Base-by-base conservation (phyloP, 2,329 filamentous ascomycete genomes). In the Ophiocordyceps australis region DNA sequence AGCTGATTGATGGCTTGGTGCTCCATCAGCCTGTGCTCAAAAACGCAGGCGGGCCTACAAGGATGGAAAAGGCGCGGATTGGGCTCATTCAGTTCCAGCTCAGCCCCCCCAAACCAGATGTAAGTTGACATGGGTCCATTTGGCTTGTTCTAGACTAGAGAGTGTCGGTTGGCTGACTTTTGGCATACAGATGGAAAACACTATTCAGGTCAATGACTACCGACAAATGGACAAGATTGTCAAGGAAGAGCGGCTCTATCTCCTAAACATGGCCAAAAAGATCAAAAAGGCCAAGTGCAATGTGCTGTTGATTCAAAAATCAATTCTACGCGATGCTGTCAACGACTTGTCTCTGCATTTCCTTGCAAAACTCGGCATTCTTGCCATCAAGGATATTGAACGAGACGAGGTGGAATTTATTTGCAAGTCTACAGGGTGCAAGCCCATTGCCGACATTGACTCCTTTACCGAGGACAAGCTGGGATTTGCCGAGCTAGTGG, bases 241-340 rank as follows among this genome's bases (percentile, higher is more conserved):
- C 41, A 98, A 98, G 60, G 89, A 98, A 59, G 89, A 98, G 62
- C 81, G 89, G 39, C 80, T 89, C 40, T 98, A 98, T 56, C 71
- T 98, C 36, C 69, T 98, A 31, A 95, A 95, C 63, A 80, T 98
- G 72, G 85, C 91, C 48, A 95, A 98, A 71, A 98, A 95, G 68
- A 98, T 98, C 55, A 94, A 95, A 62, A 98, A 95, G 67, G 85
- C 89, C 39, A 98, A 95, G 64, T 98, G 89, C 61, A 98, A 98
- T 44, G 89, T 98, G 22, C 73, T 95, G 23, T 65, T 98, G 38
- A 95, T 98, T 40, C 89, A 98, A 49, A 98, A 98, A 59, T 95
- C 86, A 10, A 98, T 98, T 41, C 72, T 98, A 31, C 75, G 89
- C 40, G 89, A 98, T 45, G 89, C 89, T 19, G 85, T 98, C 50